Percentiles rank a stretch among this genome's conserved stretches.
These are phyloP conservation scores for Eucalyptus camaldulensis DNA, from an alignment of 345 rosid genomes.

Conservation along the genomic window DNA sequence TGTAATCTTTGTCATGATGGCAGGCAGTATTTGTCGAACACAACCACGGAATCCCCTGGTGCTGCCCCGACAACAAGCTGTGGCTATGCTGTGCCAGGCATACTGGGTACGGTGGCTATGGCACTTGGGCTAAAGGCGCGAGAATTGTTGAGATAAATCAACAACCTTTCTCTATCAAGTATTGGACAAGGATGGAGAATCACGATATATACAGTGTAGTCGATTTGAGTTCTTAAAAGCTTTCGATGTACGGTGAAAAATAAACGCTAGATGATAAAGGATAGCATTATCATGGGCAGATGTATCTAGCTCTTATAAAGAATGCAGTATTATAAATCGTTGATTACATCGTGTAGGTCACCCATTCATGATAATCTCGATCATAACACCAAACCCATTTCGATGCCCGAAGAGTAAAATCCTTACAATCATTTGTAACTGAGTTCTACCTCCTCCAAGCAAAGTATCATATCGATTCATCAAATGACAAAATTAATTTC, in stretches of 20 bases:
- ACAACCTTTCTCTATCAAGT: constrained; percentile 43
- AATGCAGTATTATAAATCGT: background rate
- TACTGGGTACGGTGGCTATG: constrained; percentile 78
- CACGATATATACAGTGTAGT: constrained; percentile 46
- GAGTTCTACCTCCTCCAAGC: background rate
- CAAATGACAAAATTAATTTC: background rate
- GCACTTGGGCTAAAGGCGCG: constrained; percentile 76
- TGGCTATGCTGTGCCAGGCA: constrained; percentile 96
- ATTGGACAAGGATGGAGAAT: constrained; percentile 92
- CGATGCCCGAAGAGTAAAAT: background rate
- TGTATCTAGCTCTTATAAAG: background rate
- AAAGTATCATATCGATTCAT: background rate
- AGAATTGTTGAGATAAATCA: constrained; percentile 63
- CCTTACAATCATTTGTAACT: background rate
- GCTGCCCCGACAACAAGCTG: constrained; percentile 60
- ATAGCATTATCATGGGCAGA: background rate
- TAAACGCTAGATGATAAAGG: background rate
- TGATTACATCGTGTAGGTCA: background rate
- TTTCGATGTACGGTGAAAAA: background rate
- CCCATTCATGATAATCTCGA: background rate
- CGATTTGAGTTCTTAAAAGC: constrained; percentile 10
- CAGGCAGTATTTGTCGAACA: constrained; percentile 78
- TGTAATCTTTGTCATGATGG: background rate
- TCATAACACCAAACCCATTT: background rate
- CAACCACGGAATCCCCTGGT: constrained; percentile 60